phyloP scores from a whole-genome alignment of 2,329 filamentous ascomycete species.

The Diaporthe nobilis region DNA sequence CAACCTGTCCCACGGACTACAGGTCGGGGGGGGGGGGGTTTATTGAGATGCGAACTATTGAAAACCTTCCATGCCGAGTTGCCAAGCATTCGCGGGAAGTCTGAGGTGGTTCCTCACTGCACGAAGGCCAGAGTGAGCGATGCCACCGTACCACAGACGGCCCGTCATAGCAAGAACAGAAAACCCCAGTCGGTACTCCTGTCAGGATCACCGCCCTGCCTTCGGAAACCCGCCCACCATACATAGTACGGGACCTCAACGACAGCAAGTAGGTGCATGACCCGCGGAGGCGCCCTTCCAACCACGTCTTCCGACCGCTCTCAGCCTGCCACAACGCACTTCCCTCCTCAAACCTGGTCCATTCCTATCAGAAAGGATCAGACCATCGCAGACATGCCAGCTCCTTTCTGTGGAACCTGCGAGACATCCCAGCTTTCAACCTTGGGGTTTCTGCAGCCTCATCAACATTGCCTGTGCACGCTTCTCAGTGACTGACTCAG shows the following conservation, averaged over 20 bases:
- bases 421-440: conserved; percentile 4
- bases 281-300: conserved; percentile 6
- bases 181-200: background rate
- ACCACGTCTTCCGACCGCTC: conserved; percentile 6
- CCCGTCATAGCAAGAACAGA: background rate
- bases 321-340: conserved; percentile 6
- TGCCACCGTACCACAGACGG: conserved; percentile 27
- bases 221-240: conserved; percentile 10
- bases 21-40: background rate
- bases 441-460: conserved; percentile 24
- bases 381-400: background rate
- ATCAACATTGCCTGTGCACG: background rate
- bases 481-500: conserved; percentile 20
- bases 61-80: background rate
- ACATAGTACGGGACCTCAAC: background rate
- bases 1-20: background rate
- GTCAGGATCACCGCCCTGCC: conserved; percentile 11
- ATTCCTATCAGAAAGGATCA: conserved; percentile 8
- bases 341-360: background rate
- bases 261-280: conserved; percentile 19
- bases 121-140: background rate
- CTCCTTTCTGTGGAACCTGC: conserved; percentile 21
- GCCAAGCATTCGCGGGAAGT: background rate
- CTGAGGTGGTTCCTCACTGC: background rate
- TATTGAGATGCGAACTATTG: background rate